Base-by-base conservation (phyloP, 805 yeast genomes). In the Saccharomyces cerevisiae region DNA sequence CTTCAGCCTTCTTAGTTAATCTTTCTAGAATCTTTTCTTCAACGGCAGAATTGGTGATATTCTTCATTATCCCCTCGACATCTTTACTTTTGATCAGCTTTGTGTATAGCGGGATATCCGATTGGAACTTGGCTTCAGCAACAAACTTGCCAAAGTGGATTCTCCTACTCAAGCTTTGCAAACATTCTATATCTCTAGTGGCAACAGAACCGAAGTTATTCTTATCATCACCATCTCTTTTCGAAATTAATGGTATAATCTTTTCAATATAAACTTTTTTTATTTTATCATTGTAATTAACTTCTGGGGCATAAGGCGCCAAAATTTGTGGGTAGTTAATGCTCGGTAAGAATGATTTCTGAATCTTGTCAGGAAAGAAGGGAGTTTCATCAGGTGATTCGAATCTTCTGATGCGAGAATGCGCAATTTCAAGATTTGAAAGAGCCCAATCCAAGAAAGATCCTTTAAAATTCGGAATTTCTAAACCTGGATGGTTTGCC, bases 61-160 rank as follows among this genome's bases (percentile, higher is more conserved):
- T 85, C 22, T 74, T 81, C 63, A 84, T 87, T 50, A 94, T 85
- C 0, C 92, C 96, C 11, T 75, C 73, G 6, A 80, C 72, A 67
- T 94, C 96, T 54, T 75, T 78, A 0, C 76, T 80, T 57, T 73
- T 67, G 61, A 94, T 94, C 61, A 90, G 72, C 60, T 77, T 72
- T 1, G 80, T 81, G 73, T 84, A 89, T 51, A 69, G 70, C 50
- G 80, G 87, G 36, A 75, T 77, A 57, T 91, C 94, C 28, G 76
- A 73, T 62, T 78, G 83, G 70, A 82, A 94, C 71, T 94, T 94
- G 48, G 96, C 87, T 69, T 94, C 99, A 4, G 99, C 99, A 9
- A 94, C 99, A 76, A 92, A 94, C 71, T 87, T 88, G 50, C 99
- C 99, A 72, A 92, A 94, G 72, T 94, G 99, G 61, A 94, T 89